Conservation (phyloP, 495 filamentous ascomycete genomes). For the Penicillium tannophilum region DNA sequence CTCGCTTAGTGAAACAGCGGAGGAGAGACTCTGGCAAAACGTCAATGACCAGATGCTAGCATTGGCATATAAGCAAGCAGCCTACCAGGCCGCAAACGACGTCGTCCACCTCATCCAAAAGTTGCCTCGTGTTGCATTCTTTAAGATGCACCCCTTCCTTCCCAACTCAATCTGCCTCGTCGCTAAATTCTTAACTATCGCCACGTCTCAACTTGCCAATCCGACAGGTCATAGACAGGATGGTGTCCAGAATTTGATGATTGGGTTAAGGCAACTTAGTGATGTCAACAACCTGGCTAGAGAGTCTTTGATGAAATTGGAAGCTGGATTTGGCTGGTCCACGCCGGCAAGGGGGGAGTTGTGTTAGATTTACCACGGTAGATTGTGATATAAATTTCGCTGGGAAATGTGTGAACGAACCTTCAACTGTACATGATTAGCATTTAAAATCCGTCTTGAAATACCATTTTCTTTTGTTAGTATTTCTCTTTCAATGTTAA, state of each 20-base stretch:
- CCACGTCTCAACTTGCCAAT: neutral
- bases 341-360: neutral
- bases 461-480: neutral
- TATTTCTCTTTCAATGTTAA: neutral
- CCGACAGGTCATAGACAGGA: neutral
- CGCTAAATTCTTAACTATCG: neutral
- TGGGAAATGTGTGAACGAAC: neutral
- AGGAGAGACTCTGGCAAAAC: neutral
- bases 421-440: neutral
- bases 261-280: neutral
- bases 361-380: neutral
- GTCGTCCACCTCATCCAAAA: neutral
- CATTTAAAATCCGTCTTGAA: neutral
- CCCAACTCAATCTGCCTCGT: conserved; percentile 1
- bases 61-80: neutral
- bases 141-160: conserved; percentile 4
- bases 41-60: conserved; percentile 1
- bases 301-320: conserved; percentile 1
- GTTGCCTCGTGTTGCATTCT: neutral
- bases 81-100: neutral
- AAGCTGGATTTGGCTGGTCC: neutral
- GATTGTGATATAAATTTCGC: neutral
- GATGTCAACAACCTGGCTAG: neutral
- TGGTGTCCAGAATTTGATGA: neutral
- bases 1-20: neutral